Conservation (phyloP, 805 yeast species). For the Lipomyces sp. region DNA sequence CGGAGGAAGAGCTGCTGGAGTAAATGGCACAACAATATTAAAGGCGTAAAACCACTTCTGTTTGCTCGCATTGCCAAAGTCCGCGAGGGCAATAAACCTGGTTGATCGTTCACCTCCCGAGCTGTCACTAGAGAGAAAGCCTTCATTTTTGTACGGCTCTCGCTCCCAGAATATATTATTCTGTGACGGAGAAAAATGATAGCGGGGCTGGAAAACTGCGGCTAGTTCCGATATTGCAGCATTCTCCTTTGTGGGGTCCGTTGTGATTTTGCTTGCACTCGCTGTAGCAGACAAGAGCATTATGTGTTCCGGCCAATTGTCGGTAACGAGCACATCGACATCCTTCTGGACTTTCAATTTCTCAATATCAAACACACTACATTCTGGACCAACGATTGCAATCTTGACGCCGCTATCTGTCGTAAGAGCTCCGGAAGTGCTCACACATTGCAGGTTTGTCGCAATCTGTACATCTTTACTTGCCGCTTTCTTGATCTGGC, state of each 20-base stretch:
- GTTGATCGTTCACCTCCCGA: slow-evolving; percentile 40
- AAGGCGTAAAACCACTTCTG: slow-evolving; percentile 78
- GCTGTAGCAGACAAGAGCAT: slow-evolving; percentile 21
- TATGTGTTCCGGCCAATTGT: slow-evolving; percentile 29
- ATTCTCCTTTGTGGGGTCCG: slow-evolving; percentile 8
- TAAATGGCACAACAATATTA: slow-evolving; percentile 38
- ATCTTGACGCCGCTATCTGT: slow-evolving; percentile 20
- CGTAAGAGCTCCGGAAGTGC: slow-evolving; percentile 11
- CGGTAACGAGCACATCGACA: slow-evolving; percentile 29
- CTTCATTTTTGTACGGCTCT: slow-evolving; percentile 29
- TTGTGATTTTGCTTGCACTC: slow-evolving; percentile 1
- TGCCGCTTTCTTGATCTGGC: not conserved
- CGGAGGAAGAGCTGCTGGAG: slow-evolving; percentile 31
- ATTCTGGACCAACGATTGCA: slow-evolving; percentile 10
- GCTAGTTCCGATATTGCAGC: slow-evolving; percentile 18
- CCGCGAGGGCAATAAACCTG: slow-evolving; percentile 63
- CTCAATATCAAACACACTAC: slow-evolving; percentile 20
- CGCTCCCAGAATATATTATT: slow-evolving; percentile 29
- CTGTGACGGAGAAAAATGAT: slow-evolving; percentile 27
- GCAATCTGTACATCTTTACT: slow-evolving; percentile 5
- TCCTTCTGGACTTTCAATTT: slow-evolving; percentile 13
- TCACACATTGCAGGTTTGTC: slow-evolving; percentile 21
- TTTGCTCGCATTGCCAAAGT: slow-evolving; percentile 48
- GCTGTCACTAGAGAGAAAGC: slow-evolving; percentile 2
- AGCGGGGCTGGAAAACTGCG: slow-evolving; percentile 24